phyloP scores from a whole-genome alignment of 768 basidiomycete species.

The Collybia nuda region DNA sequence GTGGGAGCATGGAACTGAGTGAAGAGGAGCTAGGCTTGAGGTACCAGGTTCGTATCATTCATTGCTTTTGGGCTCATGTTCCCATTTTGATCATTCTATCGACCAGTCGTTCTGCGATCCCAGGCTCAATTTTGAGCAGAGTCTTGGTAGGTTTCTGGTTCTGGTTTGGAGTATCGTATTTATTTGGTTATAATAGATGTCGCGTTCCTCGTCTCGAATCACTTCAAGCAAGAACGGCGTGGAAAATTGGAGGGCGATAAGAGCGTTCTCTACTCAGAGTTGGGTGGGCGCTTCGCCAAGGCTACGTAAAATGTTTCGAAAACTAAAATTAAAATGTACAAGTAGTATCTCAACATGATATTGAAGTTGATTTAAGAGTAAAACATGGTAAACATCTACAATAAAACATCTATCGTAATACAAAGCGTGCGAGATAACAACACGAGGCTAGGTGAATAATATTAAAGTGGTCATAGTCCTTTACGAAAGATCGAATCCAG shows the following conservation, averaged over 20 bases:
- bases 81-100: background rate
- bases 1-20: conserved; percentile 91
- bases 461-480: background rate
- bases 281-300: conserved; percentile 24
- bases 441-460: background rate
- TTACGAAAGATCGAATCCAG: conserved; percentile 92
- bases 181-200: conserved; percentile 55
- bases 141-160: conserved; percentile 61
- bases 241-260: conserved; percentile 26
- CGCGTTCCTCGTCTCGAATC: conserved; percentile 82
- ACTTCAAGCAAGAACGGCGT: conserved; percentile 68
- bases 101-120: conserved; percentile 92
- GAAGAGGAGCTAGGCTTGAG: conserved; percentile 89
- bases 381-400: background rate
- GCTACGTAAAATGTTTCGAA: background rate
- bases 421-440: background rate
- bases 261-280: conserved; percentile 36
- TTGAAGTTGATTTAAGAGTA: background rate
- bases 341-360: no score
- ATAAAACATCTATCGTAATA: background rate
- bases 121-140: conserved; percentile 90
- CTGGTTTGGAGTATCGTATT: conserved; percentile 1
- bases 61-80: background rate
- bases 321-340: background rate
- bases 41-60: conserved; percentile 67